Base-by-base conservation (phyloP, 2,329 filamentous ascomycete genomes). In the Sporothrix inflata region DNA sequence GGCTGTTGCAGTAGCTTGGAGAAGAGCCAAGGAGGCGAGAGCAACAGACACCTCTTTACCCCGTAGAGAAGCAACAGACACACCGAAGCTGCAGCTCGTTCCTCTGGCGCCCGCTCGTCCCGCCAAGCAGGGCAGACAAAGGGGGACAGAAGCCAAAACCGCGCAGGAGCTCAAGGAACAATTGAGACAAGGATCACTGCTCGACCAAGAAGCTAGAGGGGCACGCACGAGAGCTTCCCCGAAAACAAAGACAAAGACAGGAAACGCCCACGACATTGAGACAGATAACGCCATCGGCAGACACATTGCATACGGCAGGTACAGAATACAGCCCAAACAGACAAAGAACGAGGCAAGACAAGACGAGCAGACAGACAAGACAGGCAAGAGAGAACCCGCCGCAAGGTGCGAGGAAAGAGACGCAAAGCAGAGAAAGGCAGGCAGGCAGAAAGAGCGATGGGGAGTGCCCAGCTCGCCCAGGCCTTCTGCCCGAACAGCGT, bases 31-130 rank as follows among this genome's bases (percentile, higher is more conserved):
- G n/a, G n/a, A n/a, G n/a, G n/a, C 49, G 3, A 21, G 49, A 19
- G 45, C 45, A 7, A n/a, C 24, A 53, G 24, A 53, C 8, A 53
- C 12, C 12, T 53, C 24, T n/a, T n/a, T n/a, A n/a, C n/a, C n/a
- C n/a, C n/a, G n/a, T n/a, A n/a, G n/a, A 53, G 8, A 53, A 53
- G 49, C 49, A 53, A 53, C 49, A 53, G 49, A 53, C 49, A 53
- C 30, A 34, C 30, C 30, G 3, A 34, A 24, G n/a, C 49, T 53
- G 49, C 8, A 12, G n/a, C n/a, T 53, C 21, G 7, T 53, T 24
- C 24, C 49, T 53, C n/a, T 53, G 49, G 49, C n/a, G 49, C 49
- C 49, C 49, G 49, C 12, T 21, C 49, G 24, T 53, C 49, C 49
- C 49, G 49, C 49, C 21, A 53, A 53, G 21, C 21, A 24, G 49